Evolutionary conservation across 2,329 filamentous ascomycete species (phyloP).

Genomic region (Apiospora arundinis): DNA sequence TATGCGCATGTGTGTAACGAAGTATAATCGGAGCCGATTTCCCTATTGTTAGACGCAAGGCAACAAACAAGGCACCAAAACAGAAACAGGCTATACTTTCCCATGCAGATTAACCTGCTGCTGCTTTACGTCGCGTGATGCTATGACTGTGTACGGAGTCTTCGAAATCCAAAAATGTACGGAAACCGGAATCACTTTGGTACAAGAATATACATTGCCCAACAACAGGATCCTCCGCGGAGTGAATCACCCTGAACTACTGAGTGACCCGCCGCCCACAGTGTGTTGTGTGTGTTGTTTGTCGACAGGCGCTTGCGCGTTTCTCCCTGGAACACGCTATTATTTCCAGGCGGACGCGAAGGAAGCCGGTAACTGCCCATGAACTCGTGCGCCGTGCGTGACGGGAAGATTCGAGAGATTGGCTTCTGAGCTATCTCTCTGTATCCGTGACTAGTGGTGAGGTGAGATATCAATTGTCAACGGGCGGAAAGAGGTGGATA

Average conservation of each 20-base stretch:
- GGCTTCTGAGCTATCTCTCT: not conserved
- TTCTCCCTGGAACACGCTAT: not conserved
- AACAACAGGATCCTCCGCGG: not conserved
- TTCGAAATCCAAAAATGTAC: no score
- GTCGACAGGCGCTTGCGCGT: constrained; percentile 1
- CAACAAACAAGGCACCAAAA: not conserved
- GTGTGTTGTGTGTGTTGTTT: not conserved
- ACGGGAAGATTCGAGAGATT: not conserved
- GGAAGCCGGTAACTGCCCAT: not conserved
- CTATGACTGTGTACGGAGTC: no score
- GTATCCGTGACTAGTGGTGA: no score
- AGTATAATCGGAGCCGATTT: not conserved
- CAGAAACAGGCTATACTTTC: not conserved
- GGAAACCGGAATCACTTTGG: not conserved
- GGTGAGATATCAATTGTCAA: not conserved
- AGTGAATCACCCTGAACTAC: not conserved
- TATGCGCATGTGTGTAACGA: not conserved
- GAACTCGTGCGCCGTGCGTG: not conserved
- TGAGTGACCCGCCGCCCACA: not conserved
- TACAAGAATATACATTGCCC: not conserved
- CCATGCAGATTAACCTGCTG: not conserved
- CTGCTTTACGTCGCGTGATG: not conserved
- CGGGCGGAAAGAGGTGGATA: not conserved
- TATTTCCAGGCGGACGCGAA: not conserved
- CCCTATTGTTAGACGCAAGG: not conserved